A percentile compares a stretch with the other conserved stretches of the same genome.
phyloP scores from a whole-genome alignment of 2,329 filamentous ascomycete species.

The Ophiocordyceps australis region DNA sequence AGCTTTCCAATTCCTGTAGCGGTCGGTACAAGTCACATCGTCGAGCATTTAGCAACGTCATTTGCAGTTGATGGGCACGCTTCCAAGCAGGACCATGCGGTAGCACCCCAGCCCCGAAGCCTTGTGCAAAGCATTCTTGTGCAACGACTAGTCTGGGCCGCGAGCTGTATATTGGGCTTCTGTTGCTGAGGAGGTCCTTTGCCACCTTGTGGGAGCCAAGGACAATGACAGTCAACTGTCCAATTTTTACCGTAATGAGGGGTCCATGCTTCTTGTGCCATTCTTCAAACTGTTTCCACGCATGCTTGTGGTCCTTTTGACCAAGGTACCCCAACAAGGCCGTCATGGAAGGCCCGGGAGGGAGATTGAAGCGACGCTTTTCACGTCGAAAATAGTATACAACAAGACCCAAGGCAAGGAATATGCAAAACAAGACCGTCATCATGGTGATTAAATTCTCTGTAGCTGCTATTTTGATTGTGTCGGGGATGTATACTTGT shows the following conservation, averaged over 20 bases:
- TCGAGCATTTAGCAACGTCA: slow-evolving; percentile 11
- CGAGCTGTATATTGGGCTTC: slow-evolving; percentile 6
- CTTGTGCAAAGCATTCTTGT: slow-evolving; percentile 13
- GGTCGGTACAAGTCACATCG: slow-evolving; percentile 16
- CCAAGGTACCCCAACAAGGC: too few relatives aligned
- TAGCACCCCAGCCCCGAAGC: slow-evolving; percentile 18
- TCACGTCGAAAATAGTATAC: too few relatives aligned
- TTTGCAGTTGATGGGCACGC: slow-evolving; percentile 19
- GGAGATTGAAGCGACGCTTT: too few relatives aligned
- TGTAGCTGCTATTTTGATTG: too few relatives aligned
- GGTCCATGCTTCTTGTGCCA: slow-evolving; percentile 8
- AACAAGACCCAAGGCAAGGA: too few relatives aligned
- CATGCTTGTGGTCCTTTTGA: too few relatives aligned
- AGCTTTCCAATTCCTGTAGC: slow-evolving; percentile 25
- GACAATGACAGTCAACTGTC: slow-evolving; percentile 6
- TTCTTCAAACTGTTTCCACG: slow-evolving; percentile 39
- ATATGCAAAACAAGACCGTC: too few relatives aligned
- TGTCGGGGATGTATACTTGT: too few relatives aligned
- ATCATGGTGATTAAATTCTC: too few relatives aligned
- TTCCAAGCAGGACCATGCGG: slow-evolving; percentile 19
- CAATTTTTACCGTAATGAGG: slow-evolving; percentile 6
- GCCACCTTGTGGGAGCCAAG: slow-evolving; percentile 6
- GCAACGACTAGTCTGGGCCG: slow-evolving; percentile 11
- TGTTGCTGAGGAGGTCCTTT: slow-evolving; percentile 6
- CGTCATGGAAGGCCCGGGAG: too few relatives aligned